phyloP scores from a whole-genome alignment of 2,329 filamentous ascomycete genomes.

The Cladophialophora exuberans region DNA sequence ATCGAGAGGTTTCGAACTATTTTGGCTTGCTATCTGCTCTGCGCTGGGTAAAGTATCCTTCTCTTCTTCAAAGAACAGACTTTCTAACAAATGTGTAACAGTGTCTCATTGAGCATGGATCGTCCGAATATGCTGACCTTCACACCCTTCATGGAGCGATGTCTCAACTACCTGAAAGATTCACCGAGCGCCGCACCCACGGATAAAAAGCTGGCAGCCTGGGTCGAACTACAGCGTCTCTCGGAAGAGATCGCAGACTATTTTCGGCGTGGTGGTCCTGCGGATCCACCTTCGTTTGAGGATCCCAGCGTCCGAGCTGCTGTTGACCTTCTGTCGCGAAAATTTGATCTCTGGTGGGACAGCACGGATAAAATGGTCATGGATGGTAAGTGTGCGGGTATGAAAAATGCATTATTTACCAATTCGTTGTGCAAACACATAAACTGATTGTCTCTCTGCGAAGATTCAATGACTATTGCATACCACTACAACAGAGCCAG shows the following conservation, averaged over 20 bases:
- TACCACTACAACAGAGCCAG: neutral
- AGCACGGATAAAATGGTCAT: neutral
- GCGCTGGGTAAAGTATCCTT: neutral
- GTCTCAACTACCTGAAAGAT: neutral
- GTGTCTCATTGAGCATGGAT: neutral
- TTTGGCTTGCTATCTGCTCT: neutral
- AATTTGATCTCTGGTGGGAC: neutral
- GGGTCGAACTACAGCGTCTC: neutral
- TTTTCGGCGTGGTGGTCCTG: neutral
- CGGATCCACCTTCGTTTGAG: neutral
- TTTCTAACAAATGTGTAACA: no score
- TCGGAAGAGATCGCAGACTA: neutral
- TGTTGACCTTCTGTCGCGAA: neutral
- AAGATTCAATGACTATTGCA: neutral
- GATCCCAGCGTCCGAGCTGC: neutral
- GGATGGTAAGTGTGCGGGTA: neutral
- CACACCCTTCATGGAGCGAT: neutral
- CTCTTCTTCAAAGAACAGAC: no score
- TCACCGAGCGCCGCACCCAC: neutral
- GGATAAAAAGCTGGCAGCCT: neutral
- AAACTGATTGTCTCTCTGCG: neutral
- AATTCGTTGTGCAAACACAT: no score
- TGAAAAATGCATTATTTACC: no score
- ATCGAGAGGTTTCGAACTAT: neutral
- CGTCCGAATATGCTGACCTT: neutral